These are phyloP conservation scores for Thecaphora frezii DNA, from an alignment of 1,284 basidiomycete species.

Conservation along the genomic window DNA sequence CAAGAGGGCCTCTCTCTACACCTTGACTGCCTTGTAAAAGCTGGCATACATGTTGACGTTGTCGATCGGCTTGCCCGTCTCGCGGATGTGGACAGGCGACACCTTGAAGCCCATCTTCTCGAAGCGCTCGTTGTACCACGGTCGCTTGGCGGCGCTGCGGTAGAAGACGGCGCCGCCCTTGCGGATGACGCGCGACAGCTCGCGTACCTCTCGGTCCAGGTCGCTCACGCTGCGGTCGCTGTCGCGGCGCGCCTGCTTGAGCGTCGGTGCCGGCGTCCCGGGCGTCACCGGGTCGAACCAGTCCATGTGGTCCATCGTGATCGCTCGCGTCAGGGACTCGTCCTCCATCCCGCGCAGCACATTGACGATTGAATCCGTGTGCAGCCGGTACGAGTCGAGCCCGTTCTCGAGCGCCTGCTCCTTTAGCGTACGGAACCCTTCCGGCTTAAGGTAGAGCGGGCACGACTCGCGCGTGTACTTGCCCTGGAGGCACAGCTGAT, in stretches of 20 bases:
- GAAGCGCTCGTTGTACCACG: conserved; percentile 74
- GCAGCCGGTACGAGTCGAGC: conserved; percentile 71
- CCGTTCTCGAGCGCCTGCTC: conserved; percentile 62
- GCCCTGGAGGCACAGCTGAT: conserved; percentile 65
- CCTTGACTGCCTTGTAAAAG: conserved; percentile 59
- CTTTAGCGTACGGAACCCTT: conserved; percentile 69
- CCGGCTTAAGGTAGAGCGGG: conserved; percentile 72
- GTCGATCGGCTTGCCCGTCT: conserved; percentile 63
- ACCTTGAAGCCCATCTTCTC: conserved; percentile 60
- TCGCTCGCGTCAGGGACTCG: conserved; percentile 54
- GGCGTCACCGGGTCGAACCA: conserved; percentile 69
- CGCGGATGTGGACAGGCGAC: conserved; percentile 53
- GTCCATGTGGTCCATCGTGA: conserved; percentile 80
- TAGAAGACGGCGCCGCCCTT: conserved; percentile 71
- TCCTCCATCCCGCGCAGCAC: conserved; percentile 63
- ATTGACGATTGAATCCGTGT: conserved; percentile 76
- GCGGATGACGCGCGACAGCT: conserved; percentile 68
- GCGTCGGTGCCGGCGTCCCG: conserved; percentile 59
- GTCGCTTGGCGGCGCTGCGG: conserved; percentile 71
- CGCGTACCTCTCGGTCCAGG: conserved; percentile 68
- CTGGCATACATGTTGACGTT: conserved; percentile 68
- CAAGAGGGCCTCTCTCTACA: too few species aligned
- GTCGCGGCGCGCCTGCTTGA: conserved; percentile 58
- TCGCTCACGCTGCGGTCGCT: conserved; percentile 62
- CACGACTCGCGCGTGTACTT: conserved; percentile 71